Evolutionary conservation across 352 stramenopile species (phyloP).

Genomic region (Pilasporangium apinafurcum): DNA sequence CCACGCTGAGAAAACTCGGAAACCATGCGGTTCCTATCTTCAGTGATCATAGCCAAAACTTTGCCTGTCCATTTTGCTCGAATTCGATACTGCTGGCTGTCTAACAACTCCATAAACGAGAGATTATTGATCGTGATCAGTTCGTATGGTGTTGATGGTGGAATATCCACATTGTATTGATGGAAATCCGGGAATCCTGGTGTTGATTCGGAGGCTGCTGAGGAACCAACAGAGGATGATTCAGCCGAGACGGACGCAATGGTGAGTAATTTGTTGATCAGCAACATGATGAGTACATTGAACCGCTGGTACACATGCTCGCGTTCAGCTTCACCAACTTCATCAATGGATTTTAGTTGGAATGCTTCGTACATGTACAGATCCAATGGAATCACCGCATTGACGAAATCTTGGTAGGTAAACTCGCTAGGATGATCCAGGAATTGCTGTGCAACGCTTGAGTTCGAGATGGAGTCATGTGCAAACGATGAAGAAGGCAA

Average conservation of each 20-base stretch:
- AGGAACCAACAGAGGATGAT: constrained; percentile 16
- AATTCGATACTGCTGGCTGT: constrained; percentile 37
- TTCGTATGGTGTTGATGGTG: constrained; percentile 41
- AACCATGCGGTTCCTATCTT: constrained; percentile 48
- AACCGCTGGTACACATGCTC: constrained; percentile 30
- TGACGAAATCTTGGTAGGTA: constrained; percentile 47
- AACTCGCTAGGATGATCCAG: constrained; percentile 32
- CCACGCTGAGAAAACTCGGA: constrained; percentile 26
- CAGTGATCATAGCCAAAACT: constrained; percentile 43
- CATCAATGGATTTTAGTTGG: constrained; percentile 39
- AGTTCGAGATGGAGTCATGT: too few species aligned
- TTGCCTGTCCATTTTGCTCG: constrained; percentile 38
- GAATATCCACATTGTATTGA: constrained; percentile 32
- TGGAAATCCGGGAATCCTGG: constrained; percentile 23
- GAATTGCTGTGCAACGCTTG: constrained; percentile 2
- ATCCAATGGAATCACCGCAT: constrained; percentile 33
- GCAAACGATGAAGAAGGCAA: too few species aligned
- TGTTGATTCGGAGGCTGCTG: too few species aligned
- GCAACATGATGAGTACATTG: constrained; percentile 23
- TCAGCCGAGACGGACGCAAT: constrained; percentile 28
- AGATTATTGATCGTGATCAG: constrained; percentile 44
- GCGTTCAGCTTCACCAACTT: constrained; percentile 27
- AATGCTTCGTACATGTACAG: constrained; percentile 59
- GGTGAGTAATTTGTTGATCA: constrained; percentile 32
- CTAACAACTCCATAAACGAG: constrained; percentile 42